These are phyloP conservation scores for Xylariaceae sp. DNA, from an alignment of 2,329 filamentous ascomycete species.

Conservation along the genomic window DNA sequence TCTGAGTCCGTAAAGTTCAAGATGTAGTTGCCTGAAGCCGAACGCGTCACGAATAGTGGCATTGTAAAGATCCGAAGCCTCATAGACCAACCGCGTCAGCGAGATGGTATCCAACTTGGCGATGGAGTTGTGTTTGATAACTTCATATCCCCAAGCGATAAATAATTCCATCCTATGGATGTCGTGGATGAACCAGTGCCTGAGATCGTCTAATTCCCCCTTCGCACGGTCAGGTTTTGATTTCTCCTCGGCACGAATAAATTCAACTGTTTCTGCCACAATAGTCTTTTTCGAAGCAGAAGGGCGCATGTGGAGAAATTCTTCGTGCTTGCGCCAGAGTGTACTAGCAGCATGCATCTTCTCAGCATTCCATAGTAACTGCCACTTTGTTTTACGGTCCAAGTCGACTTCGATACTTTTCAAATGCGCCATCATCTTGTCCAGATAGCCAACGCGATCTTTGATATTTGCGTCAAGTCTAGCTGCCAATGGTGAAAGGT, in stretches of 20 bases:
- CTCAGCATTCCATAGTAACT: constrained; percentile 82
- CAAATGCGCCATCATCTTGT: constrained; percentile 70
- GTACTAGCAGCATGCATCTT: constrained; percentile 76
- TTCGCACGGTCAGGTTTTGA: constrained; percentile 58
- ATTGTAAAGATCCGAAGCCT: constrained; percentile 64
- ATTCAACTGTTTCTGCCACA: constrained; percentile 68
- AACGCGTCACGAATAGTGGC: constrained; percentile 66
- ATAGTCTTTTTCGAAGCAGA: constrained; percentile 63
- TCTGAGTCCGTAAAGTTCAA: constrained; percentile 67
- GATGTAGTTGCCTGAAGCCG: constrained; percentile 67
- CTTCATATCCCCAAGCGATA: constrained; percentile 73
- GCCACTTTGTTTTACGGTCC: constrained; percentile 68
- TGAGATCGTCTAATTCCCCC: constrained; percentile 72
- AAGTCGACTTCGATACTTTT: constrained; percentile 62
- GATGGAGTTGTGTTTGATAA: constrained; percentile 67
- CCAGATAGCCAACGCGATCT: constrained; percentile 67
- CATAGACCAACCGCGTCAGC: constrained; percentile 55
- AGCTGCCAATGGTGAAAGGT: constrained; percentile 67
- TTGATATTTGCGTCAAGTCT: constrained; percentile 79
- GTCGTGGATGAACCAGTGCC: constrained; percentile 83
- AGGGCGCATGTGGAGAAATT: constrained; percentile 56
- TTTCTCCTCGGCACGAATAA: constrained; percentile 73
- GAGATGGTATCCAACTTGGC: constrained; percentile 53
- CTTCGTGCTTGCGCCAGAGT: constrained; percentile 78
- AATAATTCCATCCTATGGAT: constrained; percentile 68